These are phyloP conservation scores for Galerina marginata DNA, from an alignment of 768 basidiomycete species.

Conservation along the genomic window DNA sequence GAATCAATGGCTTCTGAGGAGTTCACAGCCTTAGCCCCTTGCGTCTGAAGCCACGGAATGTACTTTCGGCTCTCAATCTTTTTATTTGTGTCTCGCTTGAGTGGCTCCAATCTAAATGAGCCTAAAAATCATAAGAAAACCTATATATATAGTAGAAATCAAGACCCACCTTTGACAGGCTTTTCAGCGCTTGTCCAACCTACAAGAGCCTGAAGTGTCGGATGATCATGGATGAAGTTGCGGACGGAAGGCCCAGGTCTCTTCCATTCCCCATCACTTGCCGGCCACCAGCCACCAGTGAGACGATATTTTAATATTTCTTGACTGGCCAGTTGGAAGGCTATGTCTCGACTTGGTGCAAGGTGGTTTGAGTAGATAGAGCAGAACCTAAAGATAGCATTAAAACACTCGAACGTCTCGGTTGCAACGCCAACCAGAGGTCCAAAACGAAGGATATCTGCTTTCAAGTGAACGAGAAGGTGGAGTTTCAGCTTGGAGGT, in stretches of 20 bases:
- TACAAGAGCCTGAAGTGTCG: background rate
- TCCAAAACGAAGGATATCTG: conserved; percentile 42
- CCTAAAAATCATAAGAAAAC: background rate
- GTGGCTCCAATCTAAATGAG: conserved; percentile 32
- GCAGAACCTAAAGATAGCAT: conserved; percentile 45
- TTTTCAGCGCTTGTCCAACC: background rate
- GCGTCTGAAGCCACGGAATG: conserved; percentile 16
- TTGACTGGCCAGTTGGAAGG: conserved; percentile 32
- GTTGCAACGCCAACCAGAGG: conserved; percentile 38
- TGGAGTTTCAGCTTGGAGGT: conserved; percentile 41
- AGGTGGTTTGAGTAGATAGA: conserved; percentile 45
- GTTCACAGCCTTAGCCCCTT: conserved; percentile 21
- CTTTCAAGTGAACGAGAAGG: conserved; percentile 35
- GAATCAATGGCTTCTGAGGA: background rate
- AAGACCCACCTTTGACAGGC: background rate
- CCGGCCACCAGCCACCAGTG: conserved; percentile 35
- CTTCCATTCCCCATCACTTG: background rate
- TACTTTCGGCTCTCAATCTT: conserved; percentile 5
- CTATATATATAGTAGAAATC: background rate
- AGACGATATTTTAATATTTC: conserved; percentile 37
- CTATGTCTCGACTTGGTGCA: conserved; percentile 29
- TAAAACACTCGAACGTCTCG: conserved; percentile 45
- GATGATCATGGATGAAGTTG: background rate
- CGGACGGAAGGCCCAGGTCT: background rate
- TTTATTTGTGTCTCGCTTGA: conserved; percentile 32